Evolutionary conservation across 495 filamentous ascomycete genomes (phyloP).

Genomic region (Staphylotrichum tortipilum): DNA sequence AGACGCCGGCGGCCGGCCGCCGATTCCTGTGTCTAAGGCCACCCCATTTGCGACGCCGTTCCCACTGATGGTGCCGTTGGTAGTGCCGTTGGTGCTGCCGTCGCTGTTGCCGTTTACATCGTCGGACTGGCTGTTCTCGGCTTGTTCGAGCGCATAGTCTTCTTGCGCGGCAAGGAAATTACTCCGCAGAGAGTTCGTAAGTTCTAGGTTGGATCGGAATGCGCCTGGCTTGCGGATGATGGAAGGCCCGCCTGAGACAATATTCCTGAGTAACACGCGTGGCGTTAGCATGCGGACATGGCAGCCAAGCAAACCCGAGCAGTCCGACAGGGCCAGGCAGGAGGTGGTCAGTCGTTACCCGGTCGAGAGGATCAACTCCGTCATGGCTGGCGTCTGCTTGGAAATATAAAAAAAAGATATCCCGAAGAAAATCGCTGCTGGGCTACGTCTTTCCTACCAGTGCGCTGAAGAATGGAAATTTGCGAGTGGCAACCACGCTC

Average conservation of each 20-base stretch:
- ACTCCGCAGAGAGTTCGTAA: slow-evolving; percentile 72
- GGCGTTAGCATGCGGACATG: too few species aligned
- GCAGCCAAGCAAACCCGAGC: slow-evolving; percentile 1
- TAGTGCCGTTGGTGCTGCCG: slow-evolving; percentile 44
- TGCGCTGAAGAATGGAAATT: neutral
- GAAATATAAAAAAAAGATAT: neutral
- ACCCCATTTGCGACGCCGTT: too few species aligned
- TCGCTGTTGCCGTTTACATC: too few species aligned
- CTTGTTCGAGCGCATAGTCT: slow-evolving; percentile 41
- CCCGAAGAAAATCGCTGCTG: neutral
- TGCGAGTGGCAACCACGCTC: slow-evolving; percentile 1
- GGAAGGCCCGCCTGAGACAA: slow-evolving; percentile 69
- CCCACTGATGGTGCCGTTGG: slow-evolving; percentile 33
- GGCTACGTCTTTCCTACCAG: neutral
- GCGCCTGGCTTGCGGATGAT: slow-evolving; percentile 66
- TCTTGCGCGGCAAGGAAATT: slow-evolving; percentile 69
- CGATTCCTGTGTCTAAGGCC: neutral
- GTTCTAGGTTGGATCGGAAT: slow-evolving; percentile 78
- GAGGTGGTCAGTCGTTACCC: slow-evolving; percentile 61
- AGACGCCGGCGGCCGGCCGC: slow-evolving; percentile 24
- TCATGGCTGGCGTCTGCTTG: slow-evolving; percentile 34
- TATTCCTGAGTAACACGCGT: slow-evolving; percentile 52
- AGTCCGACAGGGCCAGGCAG: neutral
- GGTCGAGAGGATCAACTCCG: slow-evolving; percentile 80
- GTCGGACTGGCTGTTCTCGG: too few species aligned